Conservation (phyloP, 2,329 filamentous ascomycete genomes). For the Colletotrichum scovillei region DNA sequence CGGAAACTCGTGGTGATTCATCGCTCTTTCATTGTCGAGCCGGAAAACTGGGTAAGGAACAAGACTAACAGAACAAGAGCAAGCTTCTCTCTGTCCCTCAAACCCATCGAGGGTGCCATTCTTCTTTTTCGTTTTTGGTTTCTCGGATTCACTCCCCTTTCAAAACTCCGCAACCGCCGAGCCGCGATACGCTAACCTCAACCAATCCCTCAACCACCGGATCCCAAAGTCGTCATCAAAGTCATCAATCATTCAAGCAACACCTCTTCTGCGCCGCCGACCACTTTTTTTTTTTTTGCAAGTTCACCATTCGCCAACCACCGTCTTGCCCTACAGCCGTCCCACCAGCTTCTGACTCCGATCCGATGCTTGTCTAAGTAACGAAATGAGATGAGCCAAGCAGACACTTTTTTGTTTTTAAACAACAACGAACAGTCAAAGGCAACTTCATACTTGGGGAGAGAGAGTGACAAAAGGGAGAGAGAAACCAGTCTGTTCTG, state of each 20-base stretch:
- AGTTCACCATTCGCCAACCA: neutral
- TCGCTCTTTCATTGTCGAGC: neutral
- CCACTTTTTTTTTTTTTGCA: neutral
- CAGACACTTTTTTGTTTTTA: constrained; percentile 1
- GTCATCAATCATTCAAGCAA: constrained; percentile 16
- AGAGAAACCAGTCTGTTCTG: neutral
- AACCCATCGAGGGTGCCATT: neutral
- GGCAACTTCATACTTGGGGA: neutral
- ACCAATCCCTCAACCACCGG: neutral
- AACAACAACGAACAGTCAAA: neutral
- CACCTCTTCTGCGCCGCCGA: constrained; percentile 11
- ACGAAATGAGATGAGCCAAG: constrained; percentile 31
- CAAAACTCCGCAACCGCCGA: neutral
- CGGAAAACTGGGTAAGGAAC: neutral
- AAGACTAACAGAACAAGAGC: constrained; percentile 4
- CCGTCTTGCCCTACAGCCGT: constrained; percentile 16
- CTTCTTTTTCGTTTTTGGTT: neutral
- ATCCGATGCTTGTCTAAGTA: constrained; percentile 29
- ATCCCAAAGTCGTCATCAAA: neutral
- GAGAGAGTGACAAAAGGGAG: neutral
- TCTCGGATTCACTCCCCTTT: neutral
- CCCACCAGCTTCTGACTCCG: constrained; percentile 27
- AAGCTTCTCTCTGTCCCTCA: neutral
- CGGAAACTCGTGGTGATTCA: neutral
- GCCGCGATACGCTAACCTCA: neutral